Evolutionary conservation across 2,329 filamentous ascomycete species (phyloP).

Genomic region (Trichoderma sp.): DNA sequence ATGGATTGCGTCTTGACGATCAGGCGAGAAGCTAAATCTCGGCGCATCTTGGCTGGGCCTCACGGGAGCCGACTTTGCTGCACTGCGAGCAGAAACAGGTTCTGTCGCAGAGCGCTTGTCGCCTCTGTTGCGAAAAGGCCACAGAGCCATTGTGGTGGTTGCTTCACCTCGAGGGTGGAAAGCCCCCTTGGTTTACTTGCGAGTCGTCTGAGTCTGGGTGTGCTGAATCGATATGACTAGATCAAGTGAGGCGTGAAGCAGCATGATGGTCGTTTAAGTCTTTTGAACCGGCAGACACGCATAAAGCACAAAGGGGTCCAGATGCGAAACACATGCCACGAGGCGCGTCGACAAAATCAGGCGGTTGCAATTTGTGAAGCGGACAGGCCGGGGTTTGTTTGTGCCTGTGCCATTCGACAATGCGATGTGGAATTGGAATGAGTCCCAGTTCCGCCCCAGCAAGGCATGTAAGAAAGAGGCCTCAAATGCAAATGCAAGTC

Average conservation of each 20-base stretch:
- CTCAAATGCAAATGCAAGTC: neutral
- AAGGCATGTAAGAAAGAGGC: slow-evolving; percentile 11
- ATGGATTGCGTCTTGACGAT: slow-evolving; percentile 56
- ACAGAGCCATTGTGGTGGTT: slow-evolving; percentile 66
- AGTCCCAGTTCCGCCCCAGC: slow-evolving; percentile 11
- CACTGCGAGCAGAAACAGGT: slow-evolving; percentile 41
- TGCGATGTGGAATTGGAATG: slow-evolving; percentile 12
- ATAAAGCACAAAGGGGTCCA: slow-evolving; percentile 13
- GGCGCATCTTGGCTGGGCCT: slow-evolving; percentile 46
- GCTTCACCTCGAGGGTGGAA: slow-evolving; percentile 26
- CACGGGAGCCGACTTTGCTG: slow-evolving; percentile 34
- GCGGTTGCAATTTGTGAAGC: neutral
- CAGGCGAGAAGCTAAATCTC: slow-evolving; percentile 62
- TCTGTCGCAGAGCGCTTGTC: slow-evolving; percentile 60
- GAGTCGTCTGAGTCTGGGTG: slow-evolving; percentile 32
- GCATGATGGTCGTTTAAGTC: slow-evolving; percentile 22
- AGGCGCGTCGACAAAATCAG: slow-evolving; percentile 11
- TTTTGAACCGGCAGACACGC: slow-evolving; percentile 7
- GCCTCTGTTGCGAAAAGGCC: slow-evolving; percentile 78
- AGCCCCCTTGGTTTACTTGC: slow-evolving; percentile 26
- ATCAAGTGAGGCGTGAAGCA: slow-evolving; percentile 18
- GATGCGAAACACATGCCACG: slow-evolving; percentile 22
- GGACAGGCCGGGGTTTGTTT: neutral
- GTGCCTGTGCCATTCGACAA: neutral
- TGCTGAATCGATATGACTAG: slow-evolving; percentile 12